phyloP scores from a whole-genome alignment of 495 filamentous ascomycete species.

The Penicillium ucsense region DNA sequence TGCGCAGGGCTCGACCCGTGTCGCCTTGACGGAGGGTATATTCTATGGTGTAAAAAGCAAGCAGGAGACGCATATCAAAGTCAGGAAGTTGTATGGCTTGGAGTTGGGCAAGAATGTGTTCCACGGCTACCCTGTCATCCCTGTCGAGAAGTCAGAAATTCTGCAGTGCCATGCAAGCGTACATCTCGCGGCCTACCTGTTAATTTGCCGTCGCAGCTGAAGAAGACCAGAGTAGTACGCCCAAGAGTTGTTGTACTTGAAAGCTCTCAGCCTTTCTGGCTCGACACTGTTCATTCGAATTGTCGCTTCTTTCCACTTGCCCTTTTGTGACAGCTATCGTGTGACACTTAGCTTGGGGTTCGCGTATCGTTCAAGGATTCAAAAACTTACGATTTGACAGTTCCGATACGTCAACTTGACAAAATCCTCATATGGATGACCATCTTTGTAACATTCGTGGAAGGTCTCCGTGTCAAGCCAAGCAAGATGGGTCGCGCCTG shows the following conservation, averaged over 20 bases:
- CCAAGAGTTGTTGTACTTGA: slow-evolving; percentile 77
- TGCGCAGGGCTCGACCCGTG: slow-evolving; percentile 51
- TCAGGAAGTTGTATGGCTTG: slow-evolving; percentile 48
- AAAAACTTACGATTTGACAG: slow-evolving; percentile 42
- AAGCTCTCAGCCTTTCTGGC: slow-evolving; percentile 55
- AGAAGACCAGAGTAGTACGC: slow-evolving; percentile 61
- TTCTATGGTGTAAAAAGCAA: slow-evolving; percentile 64
- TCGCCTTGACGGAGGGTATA: slow-evolving; percentile 55
- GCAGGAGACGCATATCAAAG: slow-evolving; percentile 59
- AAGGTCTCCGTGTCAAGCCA: slow-evolving; percentile 65
- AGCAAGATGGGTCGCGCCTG: slow-evolving; percentile 53
- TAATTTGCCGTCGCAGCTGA: slow-evolving; percentile 59
- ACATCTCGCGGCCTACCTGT: slow-evolving; percentile 33
- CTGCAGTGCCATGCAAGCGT: background rate
- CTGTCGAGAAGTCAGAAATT: slow-evolving; percentile 26
- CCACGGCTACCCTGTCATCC: slow-evolving; percentile 58
- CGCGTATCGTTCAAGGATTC: background rate
- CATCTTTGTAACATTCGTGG: slow-evolving; percentile 56
- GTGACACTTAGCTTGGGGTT: slow-evolving; percentile 8
- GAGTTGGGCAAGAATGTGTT: slow-evolving; percentile 53
- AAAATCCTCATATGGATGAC: slow-evolving; percentile 65
- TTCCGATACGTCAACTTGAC: slow-evolving; percentile 55
- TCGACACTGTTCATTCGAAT: slow-evolving; percentile 57
- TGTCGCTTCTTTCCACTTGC: slow-evolving; percentile 63
- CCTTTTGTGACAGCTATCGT: slow-evolving; percentile 46